Evolutionary conservation across 108 stramenopile genomes (phyloP), one percentile per base, ranked within the genome.

Genomic region (Fistulifera pelliculosa): DNA sequence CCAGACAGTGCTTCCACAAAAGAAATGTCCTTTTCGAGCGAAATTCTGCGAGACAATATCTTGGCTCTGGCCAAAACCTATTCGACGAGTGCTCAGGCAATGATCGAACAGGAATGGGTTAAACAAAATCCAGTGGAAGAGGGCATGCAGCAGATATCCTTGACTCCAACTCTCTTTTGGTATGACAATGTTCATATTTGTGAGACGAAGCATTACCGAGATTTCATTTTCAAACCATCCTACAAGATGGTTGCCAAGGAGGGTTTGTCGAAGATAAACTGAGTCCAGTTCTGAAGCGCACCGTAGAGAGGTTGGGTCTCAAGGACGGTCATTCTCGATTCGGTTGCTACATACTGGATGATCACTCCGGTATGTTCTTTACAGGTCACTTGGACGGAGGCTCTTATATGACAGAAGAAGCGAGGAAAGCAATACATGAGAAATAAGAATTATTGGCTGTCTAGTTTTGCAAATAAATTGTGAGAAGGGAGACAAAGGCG

Each of bases 331-430:
- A 85, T 43, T 60, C 60, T 3, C 72, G 75, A 45, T 91, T 87
- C 73, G 85, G 85, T 0, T 91, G 83, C 53, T 91, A 79, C 56
- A 31, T 91, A 10, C 54, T 91, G 51, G 90, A 91, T 64, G 90
- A 91, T 70, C 85, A 91, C 42, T 72, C 77, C 28, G 90, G 90
- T 3, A 56, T 67, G 43, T 79, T 80, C 28, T 91, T 91, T 43
- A 87, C 85, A 0, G 90, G 85, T 12, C 90, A 91, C 71, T 66
- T 87, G 53, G 90, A 91, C 55, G 90, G 90, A 21, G 90, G 90
- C 15, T 61, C 44, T 21, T 89, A 73, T 40, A 31, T 71, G 28
- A 68, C 65, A 12, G 54, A 21, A 3, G 54, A 27, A 26, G 2
- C 22, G 50, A 17, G 50, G 5, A n/a, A 23, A 6, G 22, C 22